Conservation (phyloP, 1,284 basidiomycete species). For the Xerocomus amazonicus region DNA sequence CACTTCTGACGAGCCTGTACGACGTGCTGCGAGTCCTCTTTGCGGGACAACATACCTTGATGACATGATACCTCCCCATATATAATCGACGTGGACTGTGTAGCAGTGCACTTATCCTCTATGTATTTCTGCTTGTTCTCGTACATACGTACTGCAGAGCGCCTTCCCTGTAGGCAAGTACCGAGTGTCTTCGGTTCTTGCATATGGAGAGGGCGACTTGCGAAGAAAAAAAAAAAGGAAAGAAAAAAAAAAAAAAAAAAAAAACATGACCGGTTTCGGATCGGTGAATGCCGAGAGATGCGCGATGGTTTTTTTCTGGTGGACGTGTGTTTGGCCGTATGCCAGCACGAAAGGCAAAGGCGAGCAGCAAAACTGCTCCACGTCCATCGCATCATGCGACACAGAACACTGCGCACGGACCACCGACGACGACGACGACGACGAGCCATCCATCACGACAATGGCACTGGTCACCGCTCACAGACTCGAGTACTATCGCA, state of each 20-base stretch:
- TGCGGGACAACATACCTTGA: slow-evolving; percentile 22
- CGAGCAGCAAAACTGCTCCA: slow-evolving; percentile 14
- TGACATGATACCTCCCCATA: slow-evolving; percentile 24
- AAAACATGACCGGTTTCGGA: slow-evolving; percentile 15
- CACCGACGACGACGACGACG: slow-evolving; percentile 7
- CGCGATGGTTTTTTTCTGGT: slow-evolving; percentile 24
- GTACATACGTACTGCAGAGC: background rate
- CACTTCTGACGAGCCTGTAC: background rate
- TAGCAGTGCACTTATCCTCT: slow-evolving; percentile 22
- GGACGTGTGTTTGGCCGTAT: slow-evolving; percentile 14
- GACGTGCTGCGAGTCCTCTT: slow-evolving; percentile 3
- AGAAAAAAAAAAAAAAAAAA: background rate
- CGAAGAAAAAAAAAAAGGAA: background rate
- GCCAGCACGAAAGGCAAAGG: slow-evolving; percentile 22
- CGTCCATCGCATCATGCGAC: slow-evolving; percentile 10
- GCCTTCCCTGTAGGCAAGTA: slow-evolving; percentile 27
- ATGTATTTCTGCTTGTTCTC: slow-evolving; percentile 21
- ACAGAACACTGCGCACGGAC: slow-evolving; percentile 10
- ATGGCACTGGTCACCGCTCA: slow-evolving; percentile 73
- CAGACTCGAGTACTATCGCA: slow-evolving; percentile 64
- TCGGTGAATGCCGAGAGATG: slow-evolving; percentile 26
- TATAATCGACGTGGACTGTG: slow-evolving; percentile 16
- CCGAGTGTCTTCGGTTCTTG: slow-evolving; percentile 26
- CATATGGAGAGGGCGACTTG: slow-evolving; percentile 24
- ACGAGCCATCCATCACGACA: slow-evolving; percentile 24